Percentiles rank a stretch among this genome's conserved stretches.
These are phyloP conservation scores for Prunus mume DNA, from an alignment of 306 rosid species.

Conservation along the genomic window DNA sequence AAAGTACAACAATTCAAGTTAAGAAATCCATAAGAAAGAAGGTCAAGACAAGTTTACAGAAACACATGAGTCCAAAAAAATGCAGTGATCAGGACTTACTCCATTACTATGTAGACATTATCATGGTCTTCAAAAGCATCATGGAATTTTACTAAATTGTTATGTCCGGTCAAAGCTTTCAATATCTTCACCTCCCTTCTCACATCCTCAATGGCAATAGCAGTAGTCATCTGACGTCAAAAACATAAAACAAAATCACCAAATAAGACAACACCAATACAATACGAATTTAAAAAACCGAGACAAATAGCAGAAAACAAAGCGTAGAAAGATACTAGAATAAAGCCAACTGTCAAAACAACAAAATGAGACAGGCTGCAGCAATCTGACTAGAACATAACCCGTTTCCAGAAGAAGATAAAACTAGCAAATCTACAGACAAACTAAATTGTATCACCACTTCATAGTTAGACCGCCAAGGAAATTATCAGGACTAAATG, in stretches of 20 bases:
- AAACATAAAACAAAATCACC: constrained; percentile 18
- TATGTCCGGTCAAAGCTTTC: constrained; percentile 84
- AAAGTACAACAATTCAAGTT: constrained; percentile 7
- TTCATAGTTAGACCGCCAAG: not conserved
- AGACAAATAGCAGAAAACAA: not conserved
- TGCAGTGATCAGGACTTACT: constrained; percentile 53
- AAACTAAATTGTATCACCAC: not conserved
- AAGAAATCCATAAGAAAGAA: not conserved
- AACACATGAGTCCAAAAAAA: constrained; percentile 7
- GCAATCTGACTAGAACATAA: not conserved
- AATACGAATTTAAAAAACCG: not conserved
- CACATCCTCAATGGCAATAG: constrained; percentile 93
- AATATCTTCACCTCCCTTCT: constrained; percentile 93
- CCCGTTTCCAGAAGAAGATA: not conserved
- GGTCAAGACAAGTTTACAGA: not conserved
- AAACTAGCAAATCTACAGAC: not conserved
- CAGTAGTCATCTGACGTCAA: constrained; percentile 80
- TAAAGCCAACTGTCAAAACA: not conserved
- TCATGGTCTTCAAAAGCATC: constrained; percentile 88
- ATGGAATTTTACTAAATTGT: constrained; percentile 66
- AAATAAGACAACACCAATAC: not conserved
- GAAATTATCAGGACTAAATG: not conserved
- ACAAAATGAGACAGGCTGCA: not conserved
- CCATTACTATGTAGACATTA: constrained; percentile 89
- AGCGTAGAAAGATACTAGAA: not conserved